Percentiles rank a stretch among this genome's conserved stretches.
Conservation (phyloP, 441 rosid genomes). For the Gossypium aridum region DNA sequence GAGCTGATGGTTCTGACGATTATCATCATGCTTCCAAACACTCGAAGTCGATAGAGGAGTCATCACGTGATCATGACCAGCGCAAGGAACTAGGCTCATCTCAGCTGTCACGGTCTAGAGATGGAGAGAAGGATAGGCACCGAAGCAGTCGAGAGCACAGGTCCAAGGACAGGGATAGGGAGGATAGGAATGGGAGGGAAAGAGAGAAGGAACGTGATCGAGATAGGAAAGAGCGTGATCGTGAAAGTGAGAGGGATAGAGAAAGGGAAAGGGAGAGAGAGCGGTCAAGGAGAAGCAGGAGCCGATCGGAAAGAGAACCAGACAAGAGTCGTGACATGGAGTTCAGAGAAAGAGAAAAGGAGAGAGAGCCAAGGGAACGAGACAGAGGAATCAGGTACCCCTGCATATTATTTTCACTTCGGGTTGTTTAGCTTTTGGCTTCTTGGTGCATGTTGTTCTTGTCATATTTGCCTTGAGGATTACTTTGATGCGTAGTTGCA, state of each 20-base stretch:
- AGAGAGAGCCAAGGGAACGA: conserved; percentile 39
- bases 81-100: conserved; percentile 32
- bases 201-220: conserved; percentile 30
- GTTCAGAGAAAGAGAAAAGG: conserved; percentile 41
- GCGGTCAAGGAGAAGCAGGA: conserved; percentile 46
- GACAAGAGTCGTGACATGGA: conserved; percentile 53
- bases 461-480: neutral
- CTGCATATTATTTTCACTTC: conserved; percentile 11
- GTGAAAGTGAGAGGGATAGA: conserved; percentile 28
- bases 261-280: conserved; percentile 53
- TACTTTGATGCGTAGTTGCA: neutral
- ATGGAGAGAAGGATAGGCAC: conserved; percentile 47
- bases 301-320: conserved; percentile 55
- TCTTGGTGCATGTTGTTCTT: neutral
- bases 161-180: conserved; percentile 34
- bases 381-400: conserved; percentile 79
- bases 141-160: conserved; percentile 43
- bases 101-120: conserved; percentile 18
- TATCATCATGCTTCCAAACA: conserved; percentile 20
- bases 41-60: conserved; percentile 41
- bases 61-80: conserved; percentile 30
- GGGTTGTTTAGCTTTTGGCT: neutral
- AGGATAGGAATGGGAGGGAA: conserved; percentile 44
- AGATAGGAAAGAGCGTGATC: conserved; percentile 3
- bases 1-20: conserved; percentile 26